These are phyloP conservation scores for Cercospora sesami DNA, from an alignment of 2,329 filamentous ascomycete genomes.

Conservation along the genomic window DNA sequence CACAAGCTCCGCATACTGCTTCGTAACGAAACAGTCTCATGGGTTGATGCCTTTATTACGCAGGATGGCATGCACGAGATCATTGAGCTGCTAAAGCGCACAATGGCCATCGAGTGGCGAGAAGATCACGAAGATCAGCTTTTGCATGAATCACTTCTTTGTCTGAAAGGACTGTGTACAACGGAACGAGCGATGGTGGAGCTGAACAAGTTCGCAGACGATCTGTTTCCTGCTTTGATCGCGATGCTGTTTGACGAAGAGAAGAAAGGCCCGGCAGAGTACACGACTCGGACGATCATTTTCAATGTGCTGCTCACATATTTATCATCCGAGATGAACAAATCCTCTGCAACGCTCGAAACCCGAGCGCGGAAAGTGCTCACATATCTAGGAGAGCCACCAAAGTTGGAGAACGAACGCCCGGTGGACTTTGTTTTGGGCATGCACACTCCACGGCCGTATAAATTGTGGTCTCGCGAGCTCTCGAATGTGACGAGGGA, in stretches of 20 bases:
- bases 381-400: conserved; percentile 77
- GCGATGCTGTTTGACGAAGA: conserved; percentile 95
- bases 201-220: conserved; percentile 73
- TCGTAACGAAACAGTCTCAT: conserved; percentile 90
- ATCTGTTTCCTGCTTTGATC: conserved; percentile 81
- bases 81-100: conserved; percentile 80
- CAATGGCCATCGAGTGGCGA: conserved; percentile 94
- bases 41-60: conserved; percentile 89
- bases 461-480: conserved; percentile 92
- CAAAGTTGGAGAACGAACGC: conserved; percentile 70
- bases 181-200: conserved; percentile 82
- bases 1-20: conserved; percentile 89
- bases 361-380: conserved; percentile 71
- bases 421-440: conserved; percentile 84
- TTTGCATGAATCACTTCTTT: conserved; percentile 87
- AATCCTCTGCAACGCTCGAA: conserved; percentile 50
- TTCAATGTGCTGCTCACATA: conserved; percentile 87
- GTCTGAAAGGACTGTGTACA: conserved; percentile 90
- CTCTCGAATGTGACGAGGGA: conserved; percentile 91
- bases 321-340: conserved; percentile 63
- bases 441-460: conserved; percentile 84
- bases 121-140: conserved; percentile 95
- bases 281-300: conserved; percentile 87
- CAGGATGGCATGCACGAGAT: conserved; percentile 92
- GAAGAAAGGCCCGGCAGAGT: conserved; percentile 95